Evolutionary conservation across 129 eudicot genomes (phyloP), one percentile per base, ranked within the genome.

Genomic region (Erigeron canadensis): DNA sequence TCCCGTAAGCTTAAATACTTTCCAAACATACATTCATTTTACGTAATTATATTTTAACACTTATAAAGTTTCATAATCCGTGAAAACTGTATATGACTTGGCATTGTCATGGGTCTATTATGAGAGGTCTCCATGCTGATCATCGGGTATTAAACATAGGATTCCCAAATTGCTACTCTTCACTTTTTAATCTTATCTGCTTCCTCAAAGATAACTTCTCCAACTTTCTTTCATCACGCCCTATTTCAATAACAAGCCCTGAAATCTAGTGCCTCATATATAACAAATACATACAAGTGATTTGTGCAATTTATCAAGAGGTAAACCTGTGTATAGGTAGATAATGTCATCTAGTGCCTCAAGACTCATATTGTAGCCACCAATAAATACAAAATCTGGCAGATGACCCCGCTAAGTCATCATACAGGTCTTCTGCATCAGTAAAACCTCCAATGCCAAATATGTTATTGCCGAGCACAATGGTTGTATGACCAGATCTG

Each of bases 391-490:
- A 75, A 74, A 94, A 94, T 84, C 96, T 78, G 50, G 90, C 90
- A 72, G 96, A 87, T 18, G 98, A 96, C 40, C 96, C 98, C 79
- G 74, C 95, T 8, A 93, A 81, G 75, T 93, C 98, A 72, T 89
- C 92, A 75, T 70, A 93, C 46, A 93, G 81, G 74, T 84, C 86
- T 65, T 89, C 89, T 57, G 82, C 92, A 72, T 93, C 95, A 38
- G 91, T 85, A 86, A 93, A 93, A 59, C 98, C 98, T 51, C 98
- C 98, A 82, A 93, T 89, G 21, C 89, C 95, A 77, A 89, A 87
- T 78, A 93, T 67, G 69, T 83, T 70, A 75, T 77, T 89, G 58
- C 95, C 96, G 19, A 85, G 81, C 8, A 88, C 85, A 78, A 93
- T 80, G 16, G 95, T 85, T 47, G 96, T 83, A 76, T 93, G 98